Conservation (phyloP, 2,329 filamentous ascomycete genomes). For the Sphaerulina musiva region DNA sequence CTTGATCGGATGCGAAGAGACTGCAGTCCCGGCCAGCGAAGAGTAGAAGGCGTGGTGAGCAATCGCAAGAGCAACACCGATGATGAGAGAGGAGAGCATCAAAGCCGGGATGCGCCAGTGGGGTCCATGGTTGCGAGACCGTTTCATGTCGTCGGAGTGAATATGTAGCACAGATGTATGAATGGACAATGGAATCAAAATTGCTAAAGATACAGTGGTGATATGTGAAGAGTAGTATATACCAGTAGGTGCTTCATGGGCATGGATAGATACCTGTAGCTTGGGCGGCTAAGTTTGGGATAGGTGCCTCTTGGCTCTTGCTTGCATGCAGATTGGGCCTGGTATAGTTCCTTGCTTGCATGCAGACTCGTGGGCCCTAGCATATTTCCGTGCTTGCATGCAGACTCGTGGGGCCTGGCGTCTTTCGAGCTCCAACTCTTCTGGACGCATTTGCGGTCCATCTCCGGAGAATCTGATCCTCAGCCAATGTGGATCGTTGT, state of each 20-base stretch:
- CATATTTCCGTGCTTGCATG: slow-evolving; percentile 1
- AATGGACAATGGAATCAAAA: background rate
- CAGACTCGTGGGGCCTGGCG: too few species aligned
- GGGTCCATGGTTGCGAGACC: background rate
- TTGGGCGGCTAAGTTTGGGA: slow-evolving; percentile 9
- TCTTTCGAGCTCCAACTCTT: too few species aligned
- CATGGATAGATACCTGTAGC: background rate
- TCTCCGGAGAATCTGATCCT: too few species aligned
- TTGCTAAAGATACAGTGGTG: background rate
- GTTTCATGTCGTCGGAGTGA: slow-evolving; percentile 1
- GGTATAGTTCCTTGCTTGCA: too few species aligned
- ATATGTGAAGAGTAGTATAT: slow-evolving; percentile 1
- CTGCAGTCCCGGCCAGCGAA: background rate
- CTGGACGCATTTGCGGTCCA: too few species aligned
- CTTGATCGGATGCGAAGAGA: slow-evolving; percentile 5
- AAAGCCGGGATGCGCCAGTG: slow-evolving; percentile 6
- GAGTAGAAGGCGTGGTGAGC: slow-evolving; percentile 13
- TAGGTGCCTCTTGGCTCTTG: slow-evolving; percentile 5
- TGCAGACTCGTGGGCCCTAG: too few species aligned
- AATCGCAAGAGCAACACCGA: background rate
- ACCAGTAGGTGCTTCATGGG: background rate
- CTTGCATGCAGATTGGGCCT: too few species aligned
- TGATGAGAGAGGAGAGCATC: slow-evolving; percentile 5
- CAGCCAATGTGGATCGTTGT: too few species aligned
- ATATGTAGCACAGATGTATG: background rate